Evolutionary conservation across 768 basidiomycete genomes (phyloP).

Genomic region (Jaapia argillacea): DNA sequence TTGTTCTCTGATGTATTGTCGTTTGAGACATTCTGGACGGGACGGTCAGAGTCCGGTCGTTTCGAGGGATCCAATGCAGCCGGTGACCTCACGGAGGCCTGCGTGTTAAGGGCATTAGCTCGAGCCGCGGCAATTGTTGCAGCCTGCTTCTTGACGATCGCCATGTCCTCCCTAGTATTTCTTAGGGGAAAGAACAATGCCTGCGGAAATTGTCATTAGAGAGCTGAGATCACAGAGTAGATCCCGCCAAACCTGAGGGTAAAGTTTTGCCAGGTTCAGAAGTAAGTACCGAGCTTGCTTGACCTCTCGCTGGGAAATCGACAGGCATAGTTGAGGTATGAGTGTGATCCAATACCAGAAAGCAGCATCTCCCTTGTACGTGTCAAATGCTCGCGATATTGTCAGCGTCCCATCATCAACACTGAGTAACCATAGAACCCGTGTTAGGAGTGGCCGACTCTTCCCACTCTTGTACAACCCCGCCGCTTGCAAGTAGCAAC

Average conservation of each 20-base stretch:
- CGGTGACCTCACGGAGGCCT: constrained; percentile 12
- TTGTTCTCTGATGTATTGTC: constrained; percentile 8
- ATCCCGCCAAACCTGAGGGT: constrained; percentile 66
- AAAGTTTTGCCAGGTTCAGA: constrained; percentile 80
- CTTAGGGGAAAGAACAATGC: constrained; percentile 93
- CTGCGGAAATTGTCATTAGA: constrained; percentile 28
- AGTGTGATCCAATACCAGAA: constrained; percentile 99
- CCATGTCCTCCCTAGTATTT: constrained; percentile 69
- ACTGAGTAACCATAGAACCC: constrained; percentile 94
- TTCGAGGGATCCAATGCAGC: constrained; percentile 19
- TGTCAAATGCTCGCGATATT: constrained; percentile 79
- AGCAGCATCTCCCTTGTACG: constrained; percentile 92
- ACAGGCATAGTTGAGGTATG: constrained; percentile 87
- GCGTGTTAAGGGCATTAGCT: constrained; percentile 11
- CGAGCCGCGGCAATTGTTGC: constrained; percentile 24
- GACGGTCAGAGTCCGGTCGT: constrained; percentile 19
- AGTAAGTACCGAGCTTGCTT: constrained; percentile 88
- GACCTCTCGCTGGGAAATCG: constrained; percentile 84
- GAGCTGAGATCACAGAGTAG: background rate
- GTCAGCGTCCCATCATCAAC: constrained; percentile 72
- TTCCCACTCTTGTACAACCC: constrained; percentile 92
- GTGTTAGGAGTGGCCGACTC: constrained; percentile 80
- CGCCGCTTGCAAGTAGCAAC: constrained; percentile 95
- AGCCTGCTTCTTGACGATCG: constrained; percentile 32
- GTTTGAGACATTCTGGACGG: constrained; percentile 17